These are phyloP conservation scores for Alopecurus myosuroides DNA, from an alignment of 176 grass and related monocot genomes.

Conservation along the genomic window DNA sequence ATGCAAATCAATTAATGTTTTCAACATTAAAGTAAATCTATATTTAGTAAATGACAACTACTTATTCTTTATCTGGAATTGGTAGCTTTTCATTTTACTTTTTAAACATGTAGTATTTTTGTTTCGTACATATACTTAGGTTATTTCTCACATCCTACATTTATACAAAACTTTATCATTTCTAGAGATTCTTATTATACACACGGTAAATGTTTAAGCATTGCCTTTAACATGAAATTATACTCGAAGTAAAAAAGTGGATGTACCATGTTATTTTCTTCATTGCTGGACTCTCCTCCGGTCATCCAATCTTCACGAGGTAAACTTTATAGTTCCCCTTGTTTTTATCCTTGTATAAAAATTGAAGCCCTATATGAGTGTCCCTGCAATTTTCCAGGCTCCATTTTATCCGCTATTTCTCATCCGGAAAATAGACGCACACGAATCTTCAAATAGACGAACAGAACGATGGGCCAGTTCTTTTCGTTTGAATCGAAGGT, in stretches of 20 bases:
- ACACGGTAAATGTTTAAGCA: background rate
- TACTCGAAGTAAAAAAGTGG: background rate
- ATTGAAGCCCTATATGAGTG: background rate
- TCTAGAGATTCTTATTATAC: background rate
- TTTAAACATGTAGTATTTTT: background rate
- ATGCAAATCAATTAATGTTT: background rate
- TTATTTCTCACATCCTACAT: background rate
- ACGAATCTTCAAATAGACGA: background rate
- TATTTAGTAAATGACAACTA: background rate
- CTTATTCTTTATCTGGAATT: background rate
- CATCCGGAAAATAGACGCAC: background rate
- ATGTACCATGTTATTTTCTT: background rate
- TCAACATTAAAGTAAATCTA: background rate
- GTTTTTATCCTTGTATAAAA: background rate
- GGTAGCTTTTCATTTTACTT: background rate
- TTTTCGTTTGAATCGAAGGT: slow-evolving; percentile 13
- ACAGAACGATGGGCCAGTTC: background rate
- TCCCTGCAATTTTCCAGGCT: background rate
- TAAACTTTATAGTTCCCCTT: background rate
- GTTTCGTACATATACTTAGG: background rate
- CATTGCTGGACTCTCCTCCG: background rate
- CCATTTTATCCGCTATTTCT: background rate
- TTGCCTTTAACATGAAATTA: background rate
- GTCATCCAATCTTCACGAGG: background rate
- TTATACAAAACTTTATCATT: background rate